These are phyloP conservation scores for Draba incana DNA, from an alignment of 345 rosid genomes.

Conservation along the genomic window DNA sequence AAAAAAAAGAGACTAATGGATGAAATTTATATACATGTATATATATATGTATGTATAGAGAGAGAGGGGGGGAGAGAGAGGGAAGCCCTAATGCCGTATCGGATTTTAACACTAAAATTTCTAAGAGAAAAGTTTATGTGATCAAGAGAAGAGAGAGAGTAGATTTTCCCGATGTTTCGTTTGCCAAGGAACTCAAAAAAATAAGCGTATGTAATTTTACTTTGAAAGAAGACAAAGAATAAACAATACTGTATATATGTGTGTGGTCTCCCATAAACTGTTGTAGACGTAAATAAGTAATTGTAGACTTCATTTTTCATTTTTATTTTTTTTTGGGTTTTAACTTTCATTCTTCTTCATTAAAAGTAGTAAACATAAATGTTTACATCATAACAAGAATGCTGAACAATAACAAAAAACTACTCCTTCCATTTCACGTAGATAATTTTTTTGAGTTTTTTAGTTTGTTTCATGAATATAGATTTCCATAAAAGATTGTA, in stretches of 20 bases:
- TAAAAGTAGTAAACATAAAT: background rate
- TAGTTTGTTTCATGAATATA: no score
- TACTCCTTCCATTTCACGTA: no score
- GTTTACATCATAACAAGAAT: background rate
- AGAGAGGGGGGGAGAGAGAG: slow-evolving; percentile 30
- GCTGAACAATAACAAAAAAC: background rate
- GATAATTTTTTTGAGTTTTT: no score
- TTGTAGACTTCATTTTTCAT: background rate
- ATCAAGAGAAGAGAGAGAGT: slow-evolving; percentile 15
- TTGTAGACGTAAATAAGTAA: background rate
- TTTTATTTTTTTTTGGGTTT: no score
- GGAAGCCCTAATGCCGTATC: slow-evolving; percentile 44
- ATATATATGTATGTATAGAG: background rate
- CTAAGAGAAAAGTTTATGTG: background rate
- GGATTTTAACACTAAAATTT: slow-evolving; percentile 6
- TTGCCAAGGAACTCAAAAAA: slow-evolving; percentile 24
- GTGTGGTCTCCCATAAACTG: background rate
- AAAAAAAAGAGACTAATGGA: slow-evolving; percentile 19
- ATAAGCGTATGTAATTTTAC: background rate
- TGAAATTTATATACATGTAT: slow-evolving; percentile 7
- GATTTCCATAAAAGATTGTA: no score
- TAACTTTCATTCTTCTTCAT: background rate
- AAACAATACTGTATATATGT: no score
- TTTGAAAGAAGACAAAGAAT: no score
- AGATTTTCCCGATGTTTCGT: slow-evolving; percentile 12